Base-by-base conservation (phyloP, 352 stramenopile genomes). In the Globisporangium mamillatum region DNA sequence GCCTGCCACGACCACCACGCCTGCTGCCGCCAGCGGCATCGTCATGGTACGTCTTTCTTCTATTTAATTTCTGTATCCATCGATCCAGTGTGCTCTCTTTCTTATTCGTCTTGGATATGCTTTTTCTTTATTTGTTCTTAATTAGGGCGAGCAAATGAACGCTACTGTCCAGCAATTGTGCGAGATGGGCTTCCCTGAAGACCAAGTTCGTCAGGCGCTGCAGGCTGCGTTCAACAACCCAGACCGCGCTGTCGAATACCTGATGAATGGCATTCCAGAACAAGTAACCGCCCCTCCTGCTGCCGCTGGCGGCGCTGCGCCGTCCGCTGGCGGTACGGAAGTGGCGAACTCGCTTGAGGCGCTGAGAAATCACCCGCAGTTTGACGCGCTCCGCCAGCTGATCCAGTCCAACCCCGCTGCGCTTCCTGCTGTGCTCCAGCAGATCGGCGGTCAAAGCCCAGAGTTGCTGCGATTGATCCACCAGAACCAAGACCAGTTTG, bases 151-250 rank as follows among this genome's bases (percentile, higher is more conserved):
- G 57, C 72, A 88, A 67, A 73, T 81, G 67, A 88, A 55, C 53
- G 82, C 77, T 25, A 78, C 80, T 0, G 81, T 95, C 34, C 80
- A 87, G 55, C 88, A 97, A 66, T 73, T 96, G 20, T 76, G 77
- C 24, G 89, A 95, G 58, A 97, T 96, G 89, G 89, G 89, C 8
- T 96, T 96, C 68, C 89, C 89, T 2, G 86, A 96, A 65, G 88
- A 95, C 61, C 86, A 97, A 63, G 86, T 92, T 27, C 85, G 84
- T 38, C 78, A 75, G 25, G 89, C 89, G 1, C 71, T 97, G 32
- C 78, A 84, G 50, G 89, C 89, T 2, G 90, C 90, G 7, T 97
- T 94, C 68, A 93, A 93, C 78, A 94, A 97, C 82, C 68, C 84
- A 3, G 84, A 95, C 52, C 88, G 90, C 25, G 90, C 89, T 0